phyloP scores from a whole-genome alignment of 1,284 basidiomycete species.

The Moniliella sp. region DNA sequence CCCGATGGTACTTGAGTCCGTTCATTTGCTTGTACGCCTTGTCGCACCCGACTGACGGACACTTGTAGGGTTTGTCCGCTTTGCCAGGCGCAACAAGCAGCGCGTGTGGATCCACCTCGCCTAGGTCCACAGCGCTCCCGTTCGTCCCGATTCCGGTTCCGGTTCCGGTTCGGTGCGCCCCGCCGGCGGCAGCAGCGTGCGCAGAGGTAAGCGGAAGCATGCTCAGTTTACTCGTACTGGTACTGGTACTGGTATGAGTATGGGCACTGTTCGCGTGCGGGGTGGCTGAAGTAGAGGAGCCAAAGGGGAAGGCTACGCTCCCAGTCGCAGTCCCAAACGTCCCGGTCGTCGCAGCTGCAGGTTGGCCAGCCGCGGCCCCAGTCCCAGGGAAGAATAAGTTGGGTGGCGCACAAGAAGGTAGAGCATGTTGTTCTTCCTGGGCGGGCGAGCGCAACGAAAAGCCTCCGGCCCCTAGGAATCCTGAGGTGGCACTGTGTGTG shows the following conservation, averaged over 20 bases:
- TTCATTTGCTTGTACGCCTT: slow-evolving; percentile 96
- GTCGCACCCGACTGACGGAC: slow-evolving; percentile 87
- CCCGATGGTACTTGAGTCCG: slow-evolving; percentile 86
- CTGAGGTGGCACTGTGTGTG: slow-evolving; percentile 9
- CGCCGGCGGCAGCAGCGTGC: neutral
- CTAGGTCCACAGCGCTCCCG: slow-evolving; percentile 10
- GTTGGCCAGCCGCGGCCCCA: no score
- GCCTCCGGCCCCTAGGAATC: slow-evolving; percentile 27
- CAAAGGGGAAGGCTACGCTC: no score
- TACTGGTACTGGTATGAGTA: no score
- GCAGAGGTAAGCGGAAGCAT: no score
- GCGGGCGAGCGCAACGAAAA: slow-evolving; percentile 17
- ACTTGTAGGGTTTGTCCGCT: slow-evolving; percentile 66
- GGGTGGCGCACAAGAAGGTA: slow-evolving; percentile 31
- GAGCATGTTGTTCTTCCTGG: slow-evolving; percentile 18
- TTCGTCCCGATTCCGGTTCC: slow-evolving; percentile 10
- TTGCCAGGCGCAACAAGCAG: slow-evolving; percentile 2
- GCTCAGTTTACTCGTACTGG: no score
- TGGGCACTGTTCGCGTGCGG: no score
- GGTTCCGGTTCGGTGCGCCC: slow-evolving; percentile 2
- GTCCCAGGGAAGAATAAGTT: slow-evolving; percentile 33
- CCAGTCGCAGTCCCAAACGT: no score
- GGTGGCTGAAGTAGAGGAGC: no score
- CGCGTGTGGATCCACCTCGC: slow-evolving; percentile 3
- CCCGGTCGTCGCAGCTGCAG: no score